Base-by-base conservation (phyloP, 768 basidiomycete species). In the Mycena albidolilacea region DNA sequence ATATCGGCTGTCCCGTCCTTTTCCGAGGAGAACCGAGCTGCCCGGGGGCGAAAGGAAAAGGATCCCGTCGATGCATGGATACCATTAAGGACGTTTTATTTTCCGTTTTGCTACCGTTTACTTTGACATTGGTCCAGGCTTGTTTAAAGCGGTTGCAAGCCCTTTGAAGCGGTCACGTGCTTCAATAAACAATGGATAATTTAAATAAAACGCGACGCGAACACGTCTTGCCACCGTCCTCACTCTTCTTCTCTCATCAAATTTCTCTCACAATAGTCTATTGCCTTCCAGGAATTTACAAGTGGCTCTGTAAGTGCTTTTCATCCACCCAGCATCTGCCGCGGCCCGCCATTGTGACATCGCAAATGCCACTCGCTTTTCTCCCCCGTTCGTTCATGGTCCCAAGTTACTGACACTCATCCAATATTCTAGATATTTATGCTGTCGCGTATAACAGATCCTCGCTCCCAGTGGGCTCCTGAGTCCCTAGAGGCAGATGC, bases 191-290 rank as follows among this genome's bases (percentile, higher is more conserved):
- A 46, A 46, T 50, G 50, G n/a, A 50, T 50, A n/a, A n/a, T n/a
- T n/a, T n/a, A n/a, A n/a, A n/a, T n/a, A 54, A 54, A 23, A 17
- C 52, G 52, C 23, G 52, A 23, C 12, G 23, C n/a, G 23, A 8
- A 54, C 52, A 23, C 52, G 52, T 30, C 52, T 9, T 54, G 52
- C 52, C 52, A 54, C 52, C 23, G 52, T 54, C 52, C 30, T 54
- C 52, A 30, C 21, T 54, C n/a, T 30, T 54, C 23, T 54, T 54
- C 23, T 54, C 12, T 23, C 52, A 23, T 14, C 41, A 2, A 10
- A 9, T 43, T 14, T 9, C 14, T 14, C 41, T 43, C 41, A 43
- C 41, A 9, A 43, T 10, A 43, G 9, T 10, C 14, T 30, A 11
- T 30, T 10, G 3, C 23, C 23, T 5, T 54, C 52, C 17, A 30